Evolutionary conservation across 2,329 filamentous ascomycete genomes (phyloP).

Genomic region (Nannizziopsis barbatae): DNA sequence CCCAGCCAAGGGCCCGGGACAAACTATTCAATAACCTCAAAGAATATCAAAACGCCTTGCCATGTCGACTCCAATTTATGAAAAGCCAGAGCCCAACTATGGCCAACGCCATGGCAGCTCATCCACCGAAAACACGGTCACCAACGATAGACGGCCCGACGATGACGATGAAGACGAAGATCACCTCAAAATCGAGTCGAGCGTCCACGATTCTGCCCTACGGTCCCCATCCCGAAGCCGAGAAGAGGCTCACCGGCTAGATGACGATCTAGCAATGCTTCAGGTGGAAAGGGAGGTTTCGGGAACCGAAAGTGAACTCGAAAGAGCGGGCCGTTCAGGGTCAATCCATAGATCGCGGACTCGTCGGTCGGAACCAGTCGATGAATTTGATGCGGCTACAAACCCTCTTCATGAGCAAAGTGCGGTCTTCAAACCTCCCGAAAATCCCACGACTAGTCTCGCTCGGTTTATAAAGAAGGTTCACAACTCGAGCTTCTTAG

Average conservation of each 20-base stretch:
- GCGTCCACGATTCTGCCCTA: background rate
- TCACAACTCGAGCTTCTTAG: constrained; percentile 53
- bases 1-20: too few species aligned
- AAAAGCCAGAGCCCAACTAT: constrained; percentile 10
- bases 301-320: constrained; percentile 24
- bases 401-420: constrained; percentile 59
- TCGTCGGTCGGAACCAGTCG: constrained; percentile 45
- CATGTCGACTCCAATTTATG: constrained; percentile 21
- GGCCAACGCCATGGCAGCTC: background rate
- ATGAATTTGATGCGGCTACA: constrained; percentile 57
- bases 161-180: constrained; percentile 1
- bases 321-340: constrained; percentile 23
- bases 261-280: constrained; percentile 56
- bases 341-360: constrained; percentile 45
- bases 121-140: constrained; percentile 1
- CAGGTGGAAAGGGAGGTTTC: constrained; percentile 48
- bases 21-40: too few species aligned
- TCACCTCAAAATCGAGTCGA: constrained; percentile 1
- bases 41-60: too few species aligned
- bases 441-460: constrained; percentile 50
- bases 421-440: constrained; percentile 52
- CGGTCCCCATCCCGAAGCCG: constrained; percentile 46
- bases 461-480: constrained; percentile 54
- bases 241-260: constrained; percentile 50
- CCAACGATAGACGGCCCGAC: background rate